A percentile compares a stretch with the other conserved stretches of the same genome.
phyloP scores from a whole-genome alignment of 139 green algal genomes.

The Chlorella sorokiniana region DNA sequence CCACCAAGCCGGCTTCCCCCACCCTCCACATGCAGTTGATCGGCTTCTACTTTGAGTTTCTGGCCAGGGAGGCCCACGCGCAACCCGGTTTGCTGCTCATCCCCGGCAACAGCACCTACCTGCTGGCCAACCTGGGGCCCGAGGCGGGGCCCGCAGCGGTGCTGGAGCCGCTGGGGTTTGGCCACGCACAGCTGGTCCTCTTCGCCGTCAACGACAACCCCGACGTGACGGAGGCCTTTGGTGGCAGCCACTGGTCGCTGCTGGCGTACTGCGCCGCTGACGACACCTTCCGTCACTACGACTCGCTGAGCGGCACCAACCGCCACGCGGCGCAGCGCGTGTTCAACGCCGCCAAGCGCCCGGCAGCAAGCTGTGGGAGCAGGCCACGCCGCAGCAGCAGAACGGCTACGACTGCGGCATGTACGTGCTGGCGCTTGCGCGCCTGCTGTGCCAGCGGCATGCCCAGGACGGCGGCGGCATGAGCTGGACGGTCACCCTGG shows the following conservation, averaged over 20 bases:
- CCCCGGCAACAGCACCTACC: slow-evolving; percentile 38
- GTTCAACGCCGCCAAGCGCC: neutral
- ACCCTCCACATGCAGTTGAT: slow-evolving; percentile 51
- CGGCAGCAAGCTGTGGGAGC: neutral
- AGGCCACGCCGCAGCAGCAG: slow-evolving; percentile 50
- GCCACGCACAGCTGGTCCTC: slow-evolving; percentile 44
- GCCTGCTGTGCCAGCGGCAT: slow-evolving; percentile 21
- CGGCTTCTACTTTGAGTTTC: slow-evolving; percentile 73
- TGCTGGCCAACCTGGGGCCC: slow-evolving; percentile 46
- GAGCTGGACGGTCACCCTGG: neutral
- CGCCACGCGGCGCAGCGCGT: slow-evolving; percentile 18
- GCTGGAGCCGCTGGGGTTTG: slow-evolving; percentile 12
- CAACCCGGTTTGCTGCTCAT: slow-evolving; percentile 27
- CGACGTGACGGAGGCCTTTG: slow-evolving; percentile 43
- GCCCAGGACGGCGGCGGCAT: neutral
- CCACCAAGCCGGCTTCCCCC: neutral
- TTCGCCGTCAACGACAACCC: slow-evolving; percentile 79
- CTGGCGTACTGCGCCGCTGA: slow-evolving; percentile 46
- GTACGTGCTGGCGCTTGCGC: slow-evolving; percentile 64
- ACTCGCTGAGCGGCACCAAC: slow-evolving; percentile 54
- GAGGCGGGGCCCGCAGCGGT: neutral
- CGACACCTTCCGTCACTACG: slow-evolving; percentile 61
- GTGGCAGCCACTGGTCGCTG: slow-evolving; percentile 68
- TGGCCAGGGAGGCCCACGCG: slow-evolving; percentile 38
- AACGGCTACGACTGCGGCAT: slow-evolving; percentile 79